These are phyloP conservation scores for Daldinia concentrica DNA, from an alignment of 495 filamentous ascomycete species.

Conservation along the genomic window DNA sequence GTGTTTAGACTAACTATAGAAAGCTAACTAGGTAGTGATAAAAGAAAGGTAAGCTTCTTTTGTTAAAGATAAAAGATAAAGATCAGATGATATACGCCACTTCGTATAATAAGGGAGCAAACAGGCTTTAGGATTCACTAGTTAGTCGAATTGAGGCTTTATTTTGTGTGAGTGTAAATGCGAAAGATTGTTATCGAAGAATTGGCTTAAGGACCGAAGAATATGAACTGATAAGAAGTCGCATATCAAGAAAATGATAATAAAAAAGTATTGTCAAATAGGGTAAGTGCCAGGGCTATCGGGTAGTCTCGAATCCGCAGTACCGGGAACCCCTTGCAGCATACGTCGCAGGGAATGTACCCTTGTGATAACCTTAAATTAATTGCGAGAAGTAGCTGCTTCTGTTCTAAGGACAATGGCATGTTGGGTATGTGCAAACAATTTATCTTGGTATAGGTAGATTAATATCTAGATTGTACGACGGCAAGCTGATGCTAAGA, in stretches of 20 bases:
- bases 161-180: neutral
- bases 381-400: neutral
- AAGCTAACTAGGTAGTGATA: slow-evolving; percentile 15
- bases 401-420: neutral
- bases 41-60: neutral
- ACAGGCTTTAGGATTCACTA: neutral
- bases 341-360: slow-evolving; percentile 30
- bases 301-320: slow-evolving; percentile 7
- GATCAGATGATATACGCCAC: neutral
- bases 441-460: neutral
- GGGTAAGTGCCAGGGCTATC: slow-evolving; percentile 26
- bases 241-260: slow-evolving; percentile 17
- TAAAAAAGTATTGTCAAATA: slow-evolving; percentile 35
- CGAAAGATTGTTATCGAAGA: neutral
- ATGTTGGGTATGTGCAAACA: neutral
- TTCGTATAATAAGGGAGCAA: neutral
- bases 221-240: slow-evolving; percentile 27
- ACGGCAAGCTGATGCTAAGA: neutral
- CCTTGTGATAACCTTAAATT: slow-evolving; percentile 39
- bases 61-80: slow-evolving; percentile 4
- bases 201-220: neutral
- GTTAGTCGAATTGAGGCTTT: neutral
- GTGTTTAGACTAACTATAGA: neutral
- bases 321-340: slow-evolving; percentile 31
- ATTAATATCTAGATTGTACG: neutral